These are phyloP conservation scores for Clathrus columnatus DNA, from an alignment of 768 basidiomycete species.

Conservation along the genomic window DNA sequence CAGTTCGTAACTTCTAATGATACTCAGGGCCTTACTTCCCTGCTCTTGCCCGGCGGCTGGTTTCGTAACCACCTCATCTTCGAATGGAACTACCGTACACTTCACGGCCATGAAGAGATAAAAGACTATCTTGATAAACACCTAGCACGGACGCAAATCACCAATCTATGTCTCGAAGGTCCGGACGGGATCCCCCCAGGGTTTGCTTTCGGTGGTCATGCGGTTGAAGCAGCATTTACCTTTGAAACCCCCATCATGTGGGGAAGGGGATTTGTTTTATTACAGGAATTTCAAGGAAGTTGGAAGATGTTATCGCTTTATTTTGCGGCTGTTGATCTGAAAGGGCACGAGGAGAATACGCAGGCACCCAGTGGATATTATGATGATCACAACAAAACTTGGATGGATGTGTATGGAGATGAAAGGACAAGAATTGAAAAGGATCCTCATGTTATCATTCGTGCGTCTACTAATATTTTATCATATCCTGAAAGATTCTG, in stretches of 20 bases:
- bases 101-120: constrained; percentile 16
- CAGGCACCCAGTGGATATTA: constrained; percentile 11
- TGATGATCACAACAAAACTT: constrained; percentile 13
- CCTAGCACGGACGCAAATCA: constrained; percentile 10
- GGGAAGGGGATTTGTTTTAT: constrained; percentile 16
- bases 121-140: constrained; percentile 8
- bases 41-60: constrained; percentile 30
- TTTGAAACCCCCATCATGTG: constrained; percentile 13
- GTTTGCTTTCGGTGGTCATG: neutral
- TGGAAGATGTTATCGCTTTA: constrained; percentile 18
- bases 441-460: constrained; percentile 18
- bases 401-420: constrained; percentile 14
- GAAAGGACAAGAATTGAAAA: constrained; percentile 11
- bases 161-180: constrained; percentile 15
- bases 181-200: neutral
- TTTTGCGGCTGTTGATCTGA: constrained; percentile 15
- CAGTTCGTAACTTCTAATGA: constrained; percentile 16
- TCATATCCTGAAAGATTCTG: no score
- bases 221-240: constrained; percentile 17
- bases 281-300: constrained; percentile 2
- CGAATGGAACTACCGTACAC: constrained; percentile 19
- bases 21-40: constrained; percentile 16
- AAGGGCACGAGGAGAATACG: constrained; percentile 18
- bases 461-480: constrained; percentile 6
- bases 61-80: constrained; percentile 19